Conservation (phyloP, 805 yeast species). For the Monosporozyma aerobia region DNA sequence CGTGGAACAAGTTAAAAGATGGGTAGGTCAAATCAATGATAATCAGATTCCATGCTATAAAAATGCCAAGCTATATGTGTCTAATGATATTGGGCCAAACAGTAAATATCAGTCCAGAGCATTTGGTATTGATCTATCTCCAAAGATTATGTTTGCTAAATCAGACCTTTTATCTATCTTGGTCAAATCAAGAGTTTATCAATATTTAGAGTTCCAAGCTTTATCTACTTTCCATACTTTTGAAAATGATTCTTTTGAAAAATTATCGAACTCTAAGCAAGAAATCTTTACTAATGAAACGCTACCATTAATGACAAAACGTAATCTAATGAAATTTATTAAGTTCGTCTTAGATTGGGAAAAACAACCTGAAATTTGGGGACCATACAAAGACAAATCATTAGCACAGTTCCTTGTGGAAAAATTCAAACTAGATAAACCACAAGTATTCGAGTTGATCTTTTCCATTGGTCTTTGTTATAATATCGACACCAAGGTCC, state of each 20-base stretch:
- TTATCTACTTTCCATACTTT: conserved; percentile 85
- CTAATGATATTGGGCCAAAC: conserved; percentile 40
- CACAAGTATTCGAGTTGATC: conserved; percentile 76
- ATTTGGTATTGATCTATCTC: conserved; percentile 81
- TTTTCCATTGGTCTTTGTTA: conserved; percentile 78
- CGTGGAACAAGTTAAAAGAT: conserved; percentile 71
- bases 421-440: conserved; percentile 58
- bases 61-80: conserved; percentile 75
- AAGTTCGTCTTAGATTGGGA: conserved; percentile 77
- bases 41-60: conserved; percentile 34
- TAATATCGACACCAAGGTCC: conserved; percentile 50
- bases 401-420: conserved; percentile 50
- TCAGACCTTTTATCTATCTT: conserved; percentile 76
- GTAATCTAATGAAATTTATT: conserved; percentile 77
- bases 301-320: conserved; percentile 62
- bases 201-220: conserved; percentile 87
- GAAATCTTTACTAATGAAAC: conserved; percentile 88
- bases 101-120: conserved; percentile 47
- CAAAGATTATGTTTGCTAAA: conserved; percentile 80
- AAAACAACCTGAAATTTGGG: conserved; percentile 46
- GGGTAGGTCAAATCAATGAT: conserved; percentile 68
- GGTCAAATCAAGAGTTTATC: conserved; percentile 77
- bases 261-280: conserved; percentile 77
- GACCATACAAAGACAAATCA: conserved; percentile 45
- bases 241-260: conserved; percentile 84